Conservation (phyloP, 176 grass and related monocot species). For the Phyllostachys edulis region DNA sequence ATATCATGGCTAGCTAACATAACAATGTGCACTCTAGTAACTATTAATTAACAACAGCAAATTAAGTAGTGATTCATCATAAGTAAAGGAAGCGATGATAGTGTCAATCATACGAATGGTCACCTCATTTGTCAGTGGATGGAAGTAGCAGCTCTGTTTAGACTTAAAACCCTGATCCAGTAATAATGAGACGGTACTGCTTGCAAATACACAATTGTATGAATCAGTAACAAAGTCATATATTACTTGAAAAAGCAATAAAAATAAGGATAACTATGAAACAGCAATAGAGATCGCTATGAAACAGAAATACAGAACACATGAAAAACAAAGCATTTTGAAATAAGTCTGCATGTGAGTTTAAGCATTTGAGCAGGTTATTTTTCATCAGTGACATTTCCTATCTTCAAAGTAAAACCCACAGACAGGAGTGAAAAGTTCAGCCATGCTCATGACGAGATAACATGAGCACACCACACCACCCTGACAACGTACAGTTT, state of each 20-base stretch:
- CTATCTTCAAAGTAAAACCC: background rate
- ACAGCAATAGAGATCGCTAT: conserved; percentile 9
- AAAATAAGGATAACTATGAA: conserved; percentile 5
- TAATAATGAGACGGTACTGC: conserved; percentile 83
- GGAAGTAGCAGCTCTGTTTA: conserved; percentile 74
- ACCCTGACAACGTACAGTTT: background rate
- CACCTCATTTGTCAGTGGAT: conserved; percentile 95
- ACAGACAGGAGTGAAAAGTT: background rate
- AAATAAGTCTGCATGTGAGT: background rate
- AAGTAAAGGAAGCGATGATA: conserved; percentile 13
- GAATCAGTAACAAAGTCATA: conserved; percentile 7
- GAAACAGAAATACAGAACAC: background rate
- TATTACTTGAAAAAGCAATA: conserved; percentile 13
- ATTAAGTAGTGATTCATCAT: background rate
- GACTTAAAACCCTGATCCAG: conserved; percentile 85
- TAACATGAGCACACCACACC: background rate
- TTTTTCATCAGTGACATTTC: background rate
- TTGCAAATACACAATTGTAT: conserved; percentile 20
- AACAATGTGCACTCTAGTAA: background rate
- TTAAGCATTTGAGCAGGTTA: conserved; percentile 18
- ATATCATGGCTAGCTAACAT: background rate
- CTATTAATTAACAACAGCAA: background rate
- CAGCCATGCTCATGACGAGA: conserved; percentile 3
- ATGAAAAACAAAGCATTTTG: conserved; percentile 5
- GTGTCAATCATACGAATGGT: conserved; percentile 70